Evolutionary conservation across 257 asterid genomes (phyloP).

Genomic region (Solanum pimpinellifolium): DNA sequence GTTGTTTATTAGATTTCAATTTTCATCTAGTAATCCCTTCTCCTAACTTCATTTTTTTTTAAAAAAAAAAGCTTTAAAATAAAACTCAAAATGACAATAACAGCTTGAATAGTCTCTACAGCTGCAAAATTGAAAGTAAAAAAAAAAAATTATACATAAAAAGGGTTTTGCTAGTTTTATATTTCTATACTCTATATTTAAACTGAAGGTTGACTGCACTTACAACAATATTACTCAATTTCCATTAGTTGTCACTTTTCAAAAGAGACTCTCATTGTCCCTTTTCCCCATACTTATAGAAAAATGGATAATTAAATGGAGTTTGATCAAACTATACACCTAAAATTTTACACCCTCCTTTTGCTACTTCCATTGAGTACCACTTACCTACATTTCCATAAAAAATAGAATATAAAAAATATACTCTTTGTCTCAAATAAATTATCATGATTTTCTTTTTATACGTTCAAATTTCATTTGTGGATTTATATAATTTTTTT

Average conservation of each 20-base stretch:
- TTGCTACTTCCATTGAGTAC: not conserved
- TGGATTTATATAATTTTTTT: not conserved
- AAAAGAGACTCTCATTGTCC: constrained; percentile 24
- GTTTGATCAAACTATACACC: constrained; percentile 23
- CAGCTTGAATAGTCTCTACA: not conserved
- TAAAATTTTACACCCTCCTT: constrained; percentile 4
- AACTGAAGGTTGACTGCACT: constrained; percentile 17
- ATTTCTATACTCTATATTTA: not conserved
- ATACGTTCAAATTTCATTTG: not conserved
- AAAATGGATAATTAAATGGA: constrained; percentile 19
- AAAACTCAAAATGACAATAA: not conserved
- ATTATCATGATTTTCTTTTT: not conserved
- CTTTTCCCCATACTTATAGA: constrained; percentile 56
- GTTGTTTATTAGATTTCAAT: not conserved
- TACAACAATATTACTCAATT: constrained; percentile 14
- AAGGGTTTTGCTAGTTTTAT: constrained; percentile 1
- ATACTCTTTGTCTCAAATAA: not conserved
- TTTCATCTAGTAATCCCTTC: not conserved
- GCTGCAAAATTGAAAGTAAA: not conserved
- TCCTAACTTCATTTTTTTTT: not conserved
- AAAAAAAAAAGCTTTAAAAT: not conserved
- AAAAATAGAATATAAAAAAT: not conserved
- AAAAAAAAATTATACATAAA: not conserved
- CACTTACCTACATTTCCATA: not conserved
- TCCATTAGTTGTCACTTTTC: constrained; percentile 38